Conservation (phyloP, 257 asterid species). For the Scutellaria galericulata region DNA sequence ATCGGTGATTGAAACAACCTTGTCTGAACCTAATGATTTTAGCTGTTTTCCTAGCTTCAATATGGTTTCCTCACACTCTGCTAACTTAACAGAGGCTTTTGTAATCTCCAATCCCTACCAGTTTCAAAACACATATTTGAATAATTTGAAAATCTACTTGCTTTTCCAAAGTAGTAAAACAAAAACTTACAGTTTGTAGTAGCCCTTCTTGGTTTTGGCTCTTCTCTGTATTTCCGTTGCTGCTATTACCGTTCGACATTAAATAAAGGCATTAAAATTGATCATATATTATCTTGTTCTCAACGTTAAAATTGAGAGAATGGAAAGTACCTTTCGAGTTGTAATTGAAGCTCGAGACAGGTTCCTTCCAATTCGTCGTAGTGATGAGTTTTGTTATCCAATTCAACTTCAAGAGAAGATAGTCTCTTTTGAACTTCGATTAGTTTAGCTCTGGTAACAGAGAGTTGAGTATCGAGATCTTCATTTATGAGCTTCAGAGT, state of each 20-base stretch:
- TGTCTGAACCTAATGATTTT: conserved; percentile 60
- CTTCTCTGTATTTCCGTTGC: conserved; percentile 40
- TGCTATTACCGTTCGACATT: conserved; percentile 45
- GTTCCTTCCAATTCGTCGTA: conserved; percentile 80
- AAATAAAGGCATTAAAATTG: neutral
- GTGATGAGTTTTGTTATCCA: conserved; percentile 64
- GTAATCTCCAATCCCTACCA: conserved; percentile 82
- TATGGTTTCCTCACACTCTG: conserved; percentile 82
- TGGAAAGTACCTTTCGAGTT: conserved; percentile 72
- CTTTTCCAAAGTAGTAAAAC: neutral
- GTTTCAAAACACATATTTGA: conserved; percentile 26
- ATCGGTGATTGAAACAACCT: conserved; percentile 41
- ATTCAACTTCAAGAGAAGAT: conserved; percentile 67
- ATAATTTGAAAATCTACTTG: neutral
- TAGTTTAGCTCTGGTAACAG: conserved; percentile 49
- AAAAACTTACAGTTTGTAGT: conserved; percentile 65
- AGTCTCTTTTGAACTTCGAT: conserved; percentile 60
- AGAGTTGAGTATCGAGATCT: conserved; percentile 76
- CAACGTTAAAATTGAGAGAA: neutral
- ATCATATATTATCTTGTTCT: neutral
- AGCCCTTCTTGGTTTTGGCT: conserved; percentile 51
- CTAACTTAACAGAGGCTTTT: conserved; percentile 75
- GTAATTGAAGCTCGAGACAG: conserved; percentile 86
- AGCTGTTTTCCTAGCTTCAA: conserved; percentile 76
- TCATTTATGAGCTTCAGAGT: conserved; percentile 65